Evolutionary conservation across 352 stramenopile genomes (phyloP), one percentile per base, ranked within the genome.

Genomic region (Globisporangium splendens): DNA sequence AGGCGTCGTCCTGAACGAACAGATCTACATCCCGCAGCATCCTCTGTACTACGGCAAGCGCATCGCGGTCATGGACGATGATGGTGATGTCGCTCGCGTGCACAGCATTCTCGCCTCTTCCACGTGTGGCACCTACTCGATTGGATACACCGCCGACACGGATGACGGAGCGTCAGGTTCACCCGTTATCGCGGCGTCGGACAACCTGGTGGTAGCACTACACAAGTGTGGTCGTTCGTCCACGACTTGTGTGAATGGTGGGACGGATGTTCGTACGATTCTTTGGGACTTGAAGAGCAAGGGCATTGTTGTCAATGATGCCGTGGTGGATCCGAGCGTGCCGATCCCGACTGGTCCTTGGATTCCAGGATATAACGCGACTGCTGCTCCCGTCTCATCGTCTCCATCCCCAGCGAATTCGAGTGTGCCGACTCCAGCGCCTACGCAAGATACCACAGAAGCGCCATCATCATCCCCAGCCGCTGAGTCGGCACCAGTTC

Each of bases 1-100:
- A 3, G 75, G 72, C 8, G 60, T 59, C 1, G 42, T 53, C 3
- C 46, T 55, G 8, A 52, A 63, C 13, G 72, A 62, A 47, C 38
- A 62, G 33, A 55, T 73, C 24, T 73, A 73, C 51, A 68, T 73
- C 43, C 66, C 66, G n/a, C 62, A 73, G 33, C 64, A 70, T 20
- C 66, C 66, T 8, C 64, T 65, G n/a, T 61, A 53, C 21, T 66
- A 65, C 15, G 66, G 63, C 59, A 73, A 73, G 53, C 60, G 66
- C 46, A 54, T 73, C 18, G 62, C 66, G 7, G 58, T 60, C 21
- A 31, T 73, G 14, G 59, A 70, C 43, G 66, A 73, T 41, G 39
- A 44, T 10, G 39, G 13, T 3, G 39, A 15, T 44, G 39, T 44
- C 39, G 10, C 39, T 44, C 39, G 39, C 39, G 39, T 44, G 10